phyloP scores from a whole-genome alignment of 495 filamentous ascomycete species.

The Chlorociboria aeruginascens region DNA sequence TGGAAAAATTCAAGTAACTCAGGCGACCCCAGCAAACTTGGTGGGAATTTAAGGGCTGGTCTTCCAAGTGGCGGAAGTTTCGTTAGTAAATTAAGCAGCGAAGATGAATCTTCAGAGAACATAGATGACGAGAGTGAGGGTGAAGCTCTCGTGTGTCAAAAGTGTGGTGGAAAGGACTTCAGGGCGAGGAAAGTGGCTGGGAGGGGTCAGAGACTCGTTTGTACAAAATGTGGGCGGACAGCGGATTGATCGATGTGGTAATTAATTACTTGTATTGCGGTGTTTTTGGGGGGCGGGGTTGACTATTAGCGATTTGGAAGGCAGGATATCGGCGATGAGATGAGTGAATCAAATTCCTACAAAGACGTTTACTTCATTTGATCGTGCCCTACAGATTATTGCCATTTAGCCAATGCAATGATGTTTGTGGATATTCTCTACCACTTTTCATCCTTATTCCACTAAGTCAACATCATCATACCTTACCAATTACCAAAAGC shows the following conservation, averaged over 20 bases:
- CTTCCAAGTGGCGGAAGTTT: conserved; percentile 1
- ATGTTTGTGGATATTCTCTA: no score
- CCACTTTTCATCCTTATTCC: no score
- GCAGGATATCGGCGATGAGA: not conserved
- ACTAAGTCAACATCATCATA: no score
- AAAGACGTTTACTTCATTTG: no score
- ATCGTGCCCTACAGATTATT: no score
- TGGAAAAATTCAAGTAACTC: conserved; percentile 5
- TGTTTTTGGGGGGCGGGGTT: not conserved
- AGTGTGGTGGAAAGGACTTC: conserved; percentile 19
- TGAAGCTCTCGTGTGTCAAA: conserved; percentile 13
- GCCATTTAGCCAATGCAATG: no score
- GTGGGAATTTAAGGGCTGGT: conserved; percentile 1
- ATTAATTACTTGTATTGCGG: not conserved
- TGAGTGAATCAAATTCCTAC: not conserved
- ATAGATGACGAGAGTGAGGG: conserved; percentile 15
- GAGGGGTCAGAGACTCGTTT: conserved; percentile 16
- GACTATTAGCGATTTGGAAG: not conserved
- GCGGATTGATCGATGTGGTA: conserved; percentile 3
- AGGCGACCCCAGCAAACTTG: conserved; percentile 9
- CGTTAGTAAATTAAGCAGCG: conserved; percentile 15
- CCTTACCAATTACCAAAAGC: no score
- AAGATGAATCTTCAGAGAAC: conserved; percentile 1
- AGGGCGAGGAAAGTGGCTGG: conserved; percentile 12
- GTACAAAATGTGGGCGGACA: conserved; percentile 15